Evolutionary conservation across 768 basidiomycete genomes (phyloP).

Genomic region (Trichaptum fuscoviolaceum): DNA sequence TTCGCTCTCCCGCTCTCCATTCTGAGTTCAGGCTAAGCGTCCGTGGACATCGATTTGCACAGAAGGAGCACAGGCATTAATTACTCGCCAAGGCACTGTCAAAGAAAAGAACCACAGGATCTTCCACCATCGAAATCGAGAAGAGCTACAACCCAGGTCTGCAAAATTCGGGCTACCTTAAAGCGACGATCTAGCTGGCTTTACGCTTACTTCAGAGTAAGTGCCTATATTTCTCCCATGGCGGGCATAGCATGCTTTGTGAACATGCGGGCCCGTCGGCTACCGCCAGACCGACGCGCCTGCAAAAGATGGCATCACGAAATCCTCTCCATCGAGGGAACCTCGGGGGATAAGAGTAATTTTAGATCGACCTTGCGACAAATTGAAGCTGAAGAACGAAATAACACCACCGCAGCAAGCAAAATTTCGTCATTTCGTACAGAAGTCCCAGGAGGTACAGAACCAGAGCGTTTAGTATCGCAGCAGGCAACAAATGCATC

Average conservation of each 20-base stretch:
- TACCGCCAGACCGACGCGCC: not conserved
- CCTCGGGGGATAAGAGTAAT: not conserved
- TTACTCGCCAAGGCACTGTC: not conserved
- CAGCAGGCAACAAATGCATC: not conserved
- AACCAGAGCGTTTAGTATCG: not conserved
- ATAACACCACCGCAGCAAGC: not conserved
- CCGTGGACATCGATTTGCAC: not conserved
- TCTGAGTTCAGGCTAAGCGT: not conserved
- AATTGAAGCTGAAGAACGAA: not conserved
- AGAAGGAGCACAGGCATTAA: not conserved
- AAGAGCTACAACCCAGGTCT: not conserved
- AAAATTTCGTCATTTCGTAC: not conserved
- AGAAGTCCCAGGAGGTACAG: not conserved
- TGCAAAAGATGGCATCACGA: not conserved
- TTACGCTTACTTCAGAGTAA: not conserved
- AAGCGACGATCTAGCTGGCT: not conserved
- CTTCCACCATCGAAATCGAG: not conserved
- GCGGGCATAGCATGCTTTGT: not conserved
- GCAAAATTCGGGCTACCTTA: not conserved
- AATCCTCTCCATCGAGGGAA: not conserved
- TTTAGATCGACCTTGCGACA: not conserved
- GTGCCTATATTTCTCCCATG: not conserved
- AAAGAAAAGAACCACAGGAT: not conserved
- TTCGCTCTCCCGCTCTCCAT: not conserved
- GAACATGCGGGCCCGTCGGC: not conserved